Evolutionary conservation across 495 filamentous ascomycete genomes (phyloP).

Genomic region (Trichoderma erinaceum): DNA sequence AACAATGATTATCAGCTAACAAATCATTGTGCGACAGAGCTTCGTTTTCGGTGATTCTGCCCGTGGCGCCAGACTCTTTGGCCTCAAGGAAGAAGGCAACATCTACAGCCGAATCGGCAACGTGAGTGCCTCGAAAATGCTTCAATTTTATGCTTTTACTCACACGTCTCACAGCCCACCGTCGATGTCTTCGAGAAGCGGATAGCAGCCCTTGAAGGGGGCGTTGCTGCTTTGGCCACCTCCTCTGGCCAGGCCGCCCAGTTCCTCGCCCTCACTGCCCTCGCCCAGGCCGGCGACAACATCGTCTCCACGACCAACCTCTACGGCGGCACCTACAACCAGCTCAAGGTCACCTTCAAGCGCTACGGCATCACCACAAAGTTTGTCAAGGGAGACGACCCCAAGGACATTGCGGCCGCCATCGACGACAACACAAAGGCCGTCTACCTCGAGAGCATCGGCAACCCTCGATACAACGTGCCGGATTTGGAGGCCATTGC

Average conservation of each 20-base stretch:
- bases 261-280: conserved; percentile 82
- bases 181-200: conserved; percentile 98
- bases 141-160: neutral
- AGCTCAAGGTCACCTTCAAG: conserved; percentile 88
- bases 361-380: conserved; percentile 85
- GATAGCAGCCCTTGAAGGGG: conserved; percentile 91
- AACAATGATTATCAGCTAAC: neutral
- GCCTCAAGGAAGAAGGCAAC: conserved; percentile 96
- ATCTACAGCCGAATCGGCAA: conserved; percentile 99
- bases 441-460: conserved; percentile 93
- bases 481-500: conserved; percentile 82
- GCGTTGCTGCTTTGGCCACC: conserved; percentile 82
- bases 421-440: conserved; percentile 97
- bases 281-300: conserved; percentile 85
- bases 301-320: conserved; percentile 89
- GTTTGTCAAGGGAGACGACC: conserved; percentile 80
- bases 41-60: conserved; percentile 95
- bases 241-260: conserved; percentile 91
- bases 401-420: conserved; percentile 70
- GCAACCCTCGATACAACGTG: conserved; percentile 93
- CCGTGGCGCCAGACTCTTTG: conserved; percentile 92
- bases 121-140: conserved; percentile 30
- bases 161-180: conserved; percentile 59
- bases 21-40: conserved; percentile 46
- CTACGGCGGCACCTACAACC: conserved; percentile 97